Percentiles rank a stretch among this genome's conserved stretches.
Conservation (phyloP, 345 rosid genomes). For the Salix koriyanagi region DNA sequence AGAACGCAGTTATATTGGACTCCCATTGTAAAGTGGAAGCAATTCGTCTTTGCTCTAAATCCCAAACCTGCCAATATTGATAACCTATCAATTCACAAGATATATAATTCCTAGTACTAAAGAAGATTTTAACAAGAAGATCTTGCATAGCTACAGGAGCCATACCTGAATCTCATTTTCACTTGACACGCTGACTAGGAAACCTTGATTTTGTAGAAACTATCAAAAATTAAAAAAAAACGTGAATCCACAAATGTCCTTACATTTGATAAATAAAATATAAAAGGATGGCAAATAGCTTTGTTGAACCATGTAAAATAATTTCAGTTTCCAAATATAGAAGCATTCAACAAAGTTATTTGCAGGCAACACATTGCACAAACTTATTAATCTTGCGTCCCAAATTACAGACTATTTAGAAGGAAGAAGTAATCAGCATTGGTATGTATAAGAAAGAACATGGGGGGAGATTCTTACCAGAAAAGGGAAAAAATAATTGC, state of each 20-base stretch:
- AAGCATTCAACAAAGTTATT: not conserved
- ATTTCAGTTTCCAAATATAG: not conserved
- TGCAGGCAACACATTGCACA: not conserved
- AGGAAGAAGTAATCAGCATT: not conserved
- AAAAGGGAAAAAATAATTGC: not conserved
- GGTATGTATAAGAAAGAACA: not conserved
- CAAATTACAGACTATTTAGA: not conserved
- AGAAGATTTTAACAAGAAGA: not conserved
- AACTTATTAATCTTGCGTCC: not conserved
- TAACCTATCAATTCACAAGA: not conserved
- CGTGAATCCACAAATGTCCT: not conserved
- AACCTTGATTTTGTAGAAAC: slow-evolving; percentile 30
- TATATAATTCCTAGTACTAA: not conserved
- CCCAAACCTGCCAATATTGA: slow-evolving; percentile 25
- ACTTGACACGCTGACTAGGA: slow-evolving; percentile 18
- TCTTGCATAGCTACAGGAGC: not conserved
- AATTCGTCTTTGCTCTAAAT: slow-evolving; percentile 23
- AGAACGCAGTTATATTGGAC: slow-evolving; percentile 26
- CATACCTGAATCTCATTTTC: slow-evolving; percentile 33
- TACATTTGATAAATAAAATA: not conserved
- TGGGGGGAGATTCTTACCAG: not conserved
- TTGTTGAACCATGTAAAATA: not conserved
- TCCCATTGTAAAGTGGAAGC: slow-evolving; percentile 24
- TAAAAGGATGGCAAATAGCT: not conserved
- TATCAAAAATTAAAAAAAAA: not conserved